Evolutionary conservation across 768 basidiomycete genomes (phyloP).

Genomic region (Xanthoconium stramineum): DNA sequence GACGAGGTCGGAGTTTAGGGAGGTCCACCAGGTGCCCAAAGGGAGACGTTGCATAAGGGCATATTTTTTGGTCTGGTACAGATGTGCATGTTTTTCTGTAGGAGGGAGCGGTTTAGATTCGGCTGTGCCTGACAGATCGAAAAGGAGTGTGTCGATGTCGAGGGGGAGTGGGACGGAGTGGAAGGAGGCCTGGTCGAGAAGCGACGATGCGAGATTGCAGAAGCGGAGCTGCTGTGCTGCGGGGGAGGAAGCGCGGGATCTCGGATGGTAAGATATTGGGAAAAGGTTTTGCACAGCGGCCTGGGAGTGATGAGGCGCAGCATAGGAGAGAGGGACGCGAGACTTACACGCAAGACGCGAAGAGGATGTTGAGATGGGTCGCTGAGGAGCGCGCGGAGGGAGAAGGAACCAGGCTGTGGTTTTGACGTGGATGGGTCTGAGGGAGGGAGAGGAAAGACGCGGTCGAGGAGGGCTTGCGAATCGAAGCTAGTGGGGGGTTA

Average conservation of each 20-base stretch:
- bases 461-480: constrained; percentile 73
- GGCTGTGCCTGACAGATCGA: constrained; percentile 21
- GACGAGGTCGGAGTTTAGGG: constrained; percentile 49
- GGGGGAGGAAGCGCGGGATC: constrained; percentile 59
- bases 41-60: constrained; percentile 81
- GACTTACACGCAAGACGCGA: constrained; percentile 52
- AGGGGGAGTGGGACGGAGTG: constrained; percentile 44
- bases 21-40: constrained; percentile 76
- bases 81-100: constrained; percentile 29
- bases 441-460: constrained; percentile 62
- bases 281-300: constrained; percentile 64
- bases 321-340: constrained; percentile 11
- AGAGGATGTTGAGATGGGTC: constrained; percentile 54
- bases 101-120: constrained; percentile 21
- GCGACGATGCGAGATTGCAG: constrained; percentile 67
- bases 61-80: constrained; percentile 47
- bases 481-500: constrained; percentile 48
- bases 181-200: constrained; percentile 68
- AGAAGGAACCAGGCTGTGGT: constrained; percentile 34
- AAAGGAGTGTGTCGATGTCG: constrained; percentile 44
- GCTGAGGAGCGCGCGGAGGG: constrained; percentile 56
- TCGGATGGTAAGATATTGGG: constrained; percentile 65
- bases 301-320: constrained; percentile 28
- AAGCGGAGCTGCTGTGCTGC: constrained; percentile 71
- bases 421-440: constrained; percentile 41